Evolutionary conservation across 805 yeast genomes (phyloP).

Genomic region (Metschnikowia lunata): DNA sequence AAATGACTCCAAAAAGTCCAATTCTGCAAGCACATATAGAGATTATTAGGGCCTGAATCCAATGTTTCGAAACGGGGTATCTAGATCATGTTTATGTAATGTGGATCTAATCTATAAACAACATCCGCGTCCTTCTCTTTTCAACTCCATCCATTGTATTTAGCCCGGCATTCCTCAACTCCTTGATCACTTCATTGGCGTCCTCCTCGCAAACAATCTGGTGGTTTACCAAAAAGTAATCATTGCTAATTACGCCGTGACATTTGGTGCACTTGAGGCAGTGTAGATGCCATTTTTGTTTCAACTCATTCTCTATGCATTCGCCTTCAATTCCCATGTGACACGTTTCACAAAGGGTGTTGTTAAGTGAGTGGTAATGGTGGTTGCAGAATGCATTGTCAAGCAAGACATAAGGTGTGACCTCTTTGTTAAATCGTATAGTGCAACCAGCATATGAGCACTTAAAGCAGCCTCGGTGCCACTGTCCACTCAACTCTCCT

Average conservation of each 20-base stretch:
- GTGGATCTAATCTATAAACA: constrained; percentile 25
- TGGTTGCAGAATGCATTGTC: constrained; percentile 79
- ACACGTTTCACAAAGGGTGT: constrained; percentile 71
- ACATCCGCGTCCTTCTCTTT: constrained; percentile 40
- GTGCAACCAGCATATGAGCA: constrained; percentile 58
- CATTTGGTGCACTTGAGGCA: constrained; percentile 74
- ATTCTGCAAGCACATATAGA: too few relatives aligned
- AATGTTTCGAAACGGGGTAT: too few relatives aligned
- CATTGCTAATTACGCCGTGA: constrained; percentile 43
- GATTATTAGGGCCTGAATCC: too few relatives aligned
- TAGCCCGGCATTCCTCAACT: constrained; percentile 11
- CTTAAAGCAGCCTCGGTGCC: constrained; percentile 86
- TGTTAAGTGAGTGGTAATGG: constrained; percentile 73
- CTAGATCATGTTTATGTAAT: too few relatives aligned
- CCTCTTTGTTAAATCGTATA: constrained; percentile 51
- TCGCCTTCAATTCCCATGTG: constrained; percentile 79
- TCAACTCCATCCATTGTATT: constrained; percentile 33
- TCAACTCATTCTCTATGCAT: constrained; percentile 73
- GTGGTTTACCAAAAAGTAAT: constrained; percentile 51
- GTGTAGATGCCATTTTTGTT: constrained; percentile 66
- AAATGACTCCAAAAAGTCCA: too few relatives aligned
- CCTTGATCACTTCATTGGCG: constrained; percentile 29
- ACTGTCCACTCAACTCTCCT: constrained; percentile 82
- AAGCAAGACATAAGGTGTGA: constrained; percentile 68
- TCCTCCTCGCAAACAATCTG: constrained; percentile 50